phyloP scores from a whole-genome alignment of 2,329 filamentous ascomycete species.

The Dichotomopilus funicola region DNA sequence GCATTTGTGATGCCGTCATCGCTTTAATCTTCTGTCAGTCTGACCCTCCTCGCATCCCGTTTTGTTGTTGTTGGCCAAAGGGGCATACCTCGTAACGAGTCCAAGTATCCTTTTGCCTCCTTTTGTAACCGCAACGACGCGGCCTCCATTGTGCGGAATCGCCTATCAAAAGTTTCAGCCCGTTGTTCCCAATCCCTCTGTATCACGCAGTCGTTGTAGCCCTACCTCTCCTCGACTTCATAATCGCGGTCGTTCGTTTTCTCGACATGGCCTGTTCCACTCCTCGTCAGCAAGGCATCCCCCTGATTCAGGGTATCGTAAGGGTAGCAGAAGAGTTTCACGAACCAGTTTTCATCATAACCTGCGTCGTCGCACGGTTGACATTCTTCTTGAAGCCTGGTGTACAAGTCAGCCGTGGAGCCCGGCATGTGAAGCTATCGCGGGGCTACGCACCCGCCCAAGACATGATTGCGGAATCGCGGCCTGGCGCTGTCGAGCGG shows the following conservation, averaged over 20 bases:
- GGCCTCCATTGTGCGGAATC: slow-evolving; percentile 95
- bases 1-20: slow-evolving; percentile 99
- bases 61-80: not conserved
- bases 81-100: slow-evolving; percentile 73
- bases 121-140: slow-evolving; percentile 89
- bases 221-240: slow-evolving; percentile 86
- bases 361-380: slow-evolving; percentile 97
- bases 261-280: slow-evolving; percentile 73
- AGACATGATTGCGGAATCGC: slow-evolving; percentile 35
- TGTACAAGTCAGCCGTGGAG: slow-evolving; percentile 4
- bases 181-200: not conserved
- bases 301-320: not conserved
- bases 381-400: slow-evolving; percentile 91
- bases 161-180: slow-evolving; percentile 44
- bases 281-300: slow-evolving; percentile 2
- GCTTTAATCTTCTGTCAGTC: slow-evolving; percentile 45
- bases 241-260: slow-evolving; percentile 98
- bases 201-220: not conserved
- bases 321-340: not conserved
- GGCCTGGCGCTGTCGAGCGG: not conserved
- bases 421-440: slow-evolving; percentile 5
- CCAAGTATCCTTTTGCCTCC: slow-evolving; percentile 95
- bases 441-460: slow-evolving; percentile 38
- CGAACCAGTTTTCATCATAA: slow-evolving; percentile 98
- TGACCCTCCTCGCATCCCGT: not conserved